Evolutionary conservation across 495 filamentous ascomycete species (phyloP).

Genomic region (Neurospora pannonica): DNA sequence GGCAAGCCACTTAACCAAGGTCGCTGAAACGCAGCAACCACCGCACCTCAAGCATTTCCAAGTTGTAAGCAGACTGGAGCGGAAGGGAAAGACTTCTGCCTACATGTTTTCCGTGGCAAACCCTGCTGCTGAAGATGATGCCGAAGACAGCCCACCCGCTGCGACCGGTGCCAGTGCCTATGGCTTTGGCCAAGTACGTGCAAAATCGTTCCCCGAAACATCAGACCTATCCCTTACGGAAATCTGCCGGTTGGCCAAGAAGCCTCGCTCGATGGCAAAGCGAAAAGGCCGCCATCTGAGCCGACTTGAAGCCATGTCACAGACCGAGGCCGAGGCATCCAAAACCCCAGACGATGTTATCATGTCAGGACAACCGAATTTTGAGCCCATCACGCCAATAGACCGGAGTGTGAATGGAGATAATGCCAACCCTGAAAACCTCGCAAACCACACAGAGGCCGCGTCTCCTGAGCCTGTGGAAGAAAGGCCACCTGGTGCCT

Average conservation of each 20-base stretch:
- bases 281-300: conserved; percentile 17
- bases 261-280: conserved; percentile 6
- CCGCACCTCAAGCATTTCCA: conserved; percentile 34
- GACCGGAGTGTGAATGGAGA: background rate
- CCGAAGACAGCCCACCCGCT: background rate
- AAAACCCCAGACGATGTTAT: background rate
- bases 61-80: conserved; percentile 30
- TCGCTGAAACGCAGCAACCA: conserved; percentile 35
- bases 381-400: background rate
- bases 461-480: background rate
- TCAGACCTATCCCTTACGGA: conserved; percentile 14
- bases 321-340: background rate
- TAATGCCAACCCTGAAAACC: background rate
- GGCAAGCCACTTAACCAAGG: conserved; percentile 27
- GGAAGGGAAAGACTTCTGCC: conserved; percentile 34
- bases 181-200: conserved; percentile 18
- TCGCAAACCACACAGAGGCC: background rate
- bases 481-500: conserved; percentile 4
- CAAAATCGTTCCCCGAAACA: conserved; percentile 10
- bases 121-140: background rate
- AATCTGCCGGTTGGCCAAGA: conserved; percentile 12
- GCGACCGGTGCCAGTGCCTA: conserved; percentile 4
- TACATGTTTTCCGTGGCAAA: conserved; percentile 31
- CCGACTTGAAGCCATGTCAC: background rate
- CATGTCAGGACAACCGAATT: background rate